A percentile compares a stretch with the other conserved stretches of the same genome.
Conservation (phyloP, 371 early-diverging fungal genomes). For the Lichtheimia hyalospora region DNA sequence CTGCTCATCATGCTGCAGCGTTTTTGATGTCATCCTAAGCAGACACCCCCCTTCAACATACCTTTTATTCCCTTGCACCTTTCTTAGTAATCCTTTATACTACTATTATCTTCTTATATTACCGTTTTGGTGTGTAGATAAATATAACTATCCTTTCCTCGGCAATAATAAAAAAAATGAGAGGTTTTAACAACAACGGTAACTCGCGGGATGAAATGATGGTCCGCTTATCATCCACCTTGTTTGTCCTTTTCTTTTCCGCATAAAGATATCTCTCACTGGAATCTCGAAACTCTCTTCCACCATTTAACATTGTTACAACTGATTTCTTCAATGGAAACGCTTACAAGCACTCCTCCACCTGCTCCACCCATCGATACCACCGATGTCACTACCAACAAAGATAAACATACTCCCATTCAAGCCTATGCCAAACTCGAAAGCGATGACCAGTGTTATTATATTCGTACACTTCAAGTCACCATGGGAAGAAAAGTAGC, state of each 20-base stretch:
- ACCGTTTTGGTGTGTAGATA: no score
- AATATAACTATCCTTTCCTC: no score
- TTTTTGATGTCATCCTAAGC: not conserved
- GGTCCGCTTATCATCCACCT: no score
- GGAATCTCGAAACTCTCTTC: no score
- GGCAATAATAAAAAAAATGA: no score
- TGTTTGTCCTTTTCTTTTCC: no score
- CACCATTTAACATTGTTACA: no score
- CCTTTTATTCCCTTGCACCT: not conserved
- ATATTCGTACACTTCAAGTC: constrained; percentile 76
- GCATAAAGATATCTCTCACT: no score
- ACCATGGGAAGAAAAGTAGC: constrained; percentile 72
- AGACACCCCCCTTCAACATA: not conserved
- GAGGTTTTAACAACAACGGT: no score
- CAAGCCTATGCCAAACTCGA: constrained; percentile 91
- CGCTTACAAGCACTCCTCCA: not conserved
- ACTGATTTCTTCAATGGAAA: not conserved
- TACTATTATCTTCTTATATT: not conserved
- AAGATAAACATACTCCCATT: constrained; percentile 42
- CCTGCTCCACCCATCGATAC: not conserved
- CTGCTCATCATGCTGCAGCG: not conserved
- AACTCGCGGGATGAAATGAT: no score
- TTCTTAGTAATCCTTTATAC: not conserved
- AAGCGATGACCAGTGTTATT: constrained; percentile 81
- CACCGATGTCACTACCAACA: not conserved